Evolutionary conservation across 2,329 filamentous ascomycete genomes (phyloP), one percentile per base, ranked within the genome.

Genomic region (Fusarium anguioides): DNA sequence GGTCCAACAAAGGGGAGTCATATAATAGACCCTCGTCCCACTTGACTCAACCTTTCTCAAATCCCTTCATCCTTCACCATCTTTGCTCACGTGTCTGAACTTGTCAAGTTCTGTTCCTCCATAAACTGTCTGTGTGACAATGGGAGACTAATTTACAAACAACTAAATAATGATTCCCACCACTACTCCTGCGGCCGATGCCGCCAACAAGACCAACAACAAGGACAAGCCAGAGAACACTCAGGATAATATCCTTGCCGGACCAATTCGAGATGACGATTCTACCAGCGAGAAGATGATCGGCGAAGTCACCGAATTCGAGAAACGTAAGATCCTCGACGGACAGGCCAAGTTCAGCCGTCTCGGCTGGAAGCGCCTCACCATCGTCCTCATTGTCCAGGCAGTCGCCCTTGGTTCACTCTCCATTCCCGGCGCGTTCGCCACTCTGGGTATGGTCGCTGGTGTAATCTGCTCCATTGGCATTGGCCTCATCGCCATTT

Each of bases 401-500:
- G 70, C 70, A 26, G 47, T 73, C 24, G 70, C 70, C 8, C 66
- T 73, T 5, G 70, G 70, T 23, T 70, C 70, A 1, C 61, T 73
- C 2, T 73, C 70, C 24, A 69, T 73, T 2, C 70, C 70, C 1
- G 60, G 66, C 1, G 70, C 70, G 6, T 72, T 73, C 18, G 70
- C 70, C 1, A 67, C 70, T 1, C 69, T 73, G 10, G 70, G 70
- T 8, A 72, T 73, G 70, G 66, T 81, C 5, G 70, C 76, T 3
- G 79, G 78, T 21, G 76, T 80, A n/a, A 76, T 81, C 27, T 66
- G 74, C 45, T 75, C 74, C 15, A 56, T 80, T 23, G 66, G 69
- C 1, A 71, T 81, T 12, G 79, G 79, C 2, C 47, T 80, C 3
- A 61, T 80, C 31, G 80, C 79, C 54, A 78, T 81, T 50, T 81